A percentile compares a stretch with the other conserved stretches of the same genome.
Conservation (phyloP, 2,329 filamentous ascomycete genomes). For the Trichoderma cornu-damae region DNA sequence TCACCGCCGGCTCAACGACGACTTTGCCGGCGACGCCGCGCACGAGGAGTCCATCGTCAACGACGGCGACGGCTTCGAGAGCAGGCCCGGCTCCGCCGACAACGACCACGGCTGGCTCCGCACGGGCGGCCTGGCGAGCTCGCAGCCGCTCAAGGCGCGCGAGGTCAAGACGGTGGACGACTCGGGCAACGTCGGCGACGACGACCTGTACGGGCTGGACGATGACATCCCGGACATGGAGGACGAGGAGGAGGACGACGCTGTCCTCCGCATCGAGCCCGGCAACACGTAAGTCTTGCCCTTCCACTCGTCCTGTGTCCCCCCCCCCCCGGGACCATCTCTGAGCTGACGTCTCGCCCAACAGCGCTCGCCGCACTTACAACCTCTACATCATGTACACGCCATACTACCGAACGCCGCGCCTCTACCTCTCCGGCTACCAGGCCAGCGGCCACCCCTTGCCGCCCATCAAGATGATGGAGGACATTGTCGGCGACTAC, state of each 20-base stretch:
- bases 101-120: constrained; percentile 88
- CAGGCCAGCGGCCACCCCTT: constrained; percentile 72
- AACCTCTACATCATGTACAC: constrained; percentile 98
- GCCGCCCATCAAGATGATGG: constrained; percentile 83
- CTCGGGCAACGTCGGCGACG: constrained; percentile 77
- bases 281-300: constrained; percentile 41
- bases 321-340: neutral
- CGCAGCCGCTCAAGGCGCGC: constrained; percentile 67
- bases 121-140: constrained; percentile 72
- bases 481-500: constrained; percentile 93
- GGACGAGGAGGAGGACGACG: constrained; percentile 94
- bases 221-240: constrained; percentile 98
- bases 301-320: neutral
- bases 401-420: constrained; percentile 91
- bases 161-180: constrained; percentile 89
- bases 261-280: constrained; percentile 65
- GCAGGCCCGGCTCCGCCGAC: constrained; percentile 44
- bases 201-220: constrained; percentile 53
- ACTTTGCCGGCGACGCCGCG: constrained; percentile 84
- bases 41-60: constrained; percentile 81
- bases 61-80: constrained; percentile 63
- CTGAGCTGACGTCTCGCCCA: neutral
- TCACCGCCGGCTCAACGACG: constrained; percentile 82
- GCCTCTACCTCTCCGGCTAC: constrained; percentile 92
- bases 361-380: constrained; percentile 84